Evolutionary conservation across 2,329 filamentous ascomycete species (phyloP), one percentile per base, ranked within the genome.

Genomic region (Fusarium hainanense): DNA sequence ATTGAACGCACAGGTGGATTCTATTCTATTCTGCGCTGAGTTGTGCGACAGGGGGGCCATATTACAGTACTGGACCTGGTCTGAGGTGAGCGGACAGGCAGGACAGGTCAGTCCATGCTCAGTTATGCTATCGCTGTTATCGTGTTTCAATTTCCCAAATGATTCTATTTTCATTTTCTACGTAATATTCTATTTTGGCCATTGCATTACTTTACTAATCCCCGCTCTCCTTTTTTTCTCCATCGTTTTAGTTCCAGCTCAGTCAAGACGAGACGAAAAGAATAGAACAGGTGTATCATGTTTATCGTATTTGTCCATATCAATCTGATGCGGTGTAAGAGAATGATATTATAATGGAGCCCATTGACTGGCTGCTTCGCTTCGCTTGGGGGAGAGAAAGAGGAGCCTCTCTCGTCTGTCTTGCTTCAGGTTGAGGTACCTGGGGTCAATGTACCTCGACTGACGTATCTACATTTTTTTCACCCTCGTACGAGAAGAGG

Each of bases 111-210:
- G 54, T 68, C 68, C 61, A 60, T 68, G 63, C 57, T 55, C 28
- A 30, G 52, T 59, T 52, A 58, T 64, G 41, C 51, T 42, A 34
- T 52, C 48, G 40, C 58, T 48, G 32, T 65, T 55, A 28, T 66
- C 65, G 62, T 74, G 73, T 75, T 74, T 75, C 73, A 75, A 68
- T 74, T 70, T 71, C 73, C 68, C 58, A 63, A 48, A 54, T 62
- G 50, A 28, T 68, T 68, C 63, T 50, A 51, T 48, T 63, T 64
- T 40, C 23, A 27, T 49, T 40, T 40, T 30, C 27, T 21, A 27
- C 49, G 57, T 52, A 18, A 37, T 51, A 8, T 41, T 42, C 21
- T 42, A 27, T 52, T 42, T 37, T 42, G 13, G 49, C 37, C 37
- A 37, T 37, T 52, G 49, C 34, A 52, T 52, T 52, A 41, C 9